phyloP scores from a whole-genome alignment of 164 flowering plant genomes.

The Stephania yunnanensis region DNA sequence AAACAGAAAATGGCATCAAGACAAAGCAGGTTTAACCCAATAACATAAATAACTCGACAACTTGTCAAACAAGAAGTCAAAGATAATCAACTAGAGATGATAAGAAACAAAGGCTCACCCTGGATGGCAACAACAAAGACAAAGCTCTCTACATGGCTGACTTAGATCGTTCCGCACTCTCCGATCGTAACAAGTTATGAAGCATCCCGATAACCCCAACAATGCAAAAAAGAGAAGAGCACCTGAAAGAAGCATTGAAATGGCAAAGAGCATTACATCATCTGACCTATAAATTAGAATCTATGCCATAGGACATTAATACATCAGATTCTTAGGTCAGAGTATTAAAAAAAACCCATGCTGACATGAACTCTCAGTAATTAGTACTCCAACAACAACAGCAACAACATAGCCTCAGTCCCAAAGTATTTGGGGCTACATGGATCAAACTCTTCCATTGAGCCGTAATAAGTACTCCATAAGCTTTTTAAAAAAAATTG shows the following conservation, averaged over 20 bases:
- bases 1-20: not conserved
- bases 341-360: not conserved
- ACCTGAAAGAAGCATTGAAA: slow-evolving; percentile 38
- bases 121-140: slow-evolving; percentile 98
- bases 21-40: not conserved
- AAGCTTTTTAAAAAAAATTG: too few relatives aligned
- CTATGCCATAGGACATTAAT: not conserved
- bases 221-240: slow-evolving; percentile 88
- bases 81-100: not conserved
- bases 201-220: slow-evolving; percentile 93
- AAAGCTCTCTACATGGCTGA: slow-evolving; percentile 95
- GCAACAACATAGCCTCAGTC: too few relatives aligned
- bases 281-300: not conserved
- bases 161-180: slow-evolving; percentile 94
- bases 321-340: not conserved
- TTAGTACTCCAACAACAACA: too few relatives aligned
- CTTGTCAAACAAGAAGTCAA: not conserved
- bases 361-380: not conserved
- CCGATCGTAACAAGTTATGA: slow-evolving; percentile 95
- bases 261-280: not conserved
- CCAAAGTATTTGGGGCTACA: too few relatives aligned
- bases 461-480: too few relatives aligned
- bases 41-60: not conserved
- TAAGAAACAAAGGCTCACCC: slow-evolving; percentile 45
- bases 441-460: too few relatives aligned